Evolutionary conservation across 225 moss, liverwort and hornwort genomes (phyloP), one percentile per base, ranked within the genome.

Genomic region (Bryoerythrophyllum caledonicum): DNA sequence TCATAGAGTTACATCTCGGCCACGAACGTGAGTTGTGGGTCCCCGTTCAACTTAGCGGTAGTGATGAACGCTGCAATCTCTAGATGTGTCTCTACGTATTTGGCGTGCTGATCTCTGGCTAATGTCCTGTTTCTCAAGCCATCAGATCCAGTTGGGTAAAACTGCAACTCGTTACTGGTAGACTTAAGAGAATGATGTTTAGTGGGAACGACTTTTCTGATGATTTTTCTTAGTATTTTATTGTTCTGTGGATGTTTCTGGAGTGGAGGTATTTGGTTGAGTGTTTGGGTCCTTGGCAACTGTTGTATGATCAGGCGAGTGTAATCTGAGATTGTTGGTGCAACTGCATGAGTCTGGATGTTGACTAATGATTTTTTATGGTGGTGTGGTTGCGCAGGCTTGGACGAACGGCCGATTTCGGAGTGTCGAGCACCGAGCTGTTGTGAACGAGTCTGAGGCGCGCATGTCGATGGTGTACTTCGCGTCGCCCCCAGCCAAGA

Each of bases 381-480:
- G 10, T 38, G 52, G 55, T n/a, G n/a, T n/a, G 20, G 17, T 17
- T 63, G 53, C 17, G 1, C 82, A 90, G 90, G 90, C 90, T 1
- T 90, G 90, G 87, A 87, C 85, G 0, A 90, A 87, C 23, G 84
- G 87, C 1, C 70, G 72, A 13, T 82, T 90, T 0, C 84, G 65
- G 44, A 90, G 90, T 26, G 85, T 87, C 0, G 78, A 87, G 28
- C 90, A 90, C 32, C 66, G 87, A 2, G 89, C 89, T 0, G 89
- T 89, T 34, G 87, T 89, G 37, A 89, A 89, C 59, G 86, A 86
- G 43, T 60, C 65, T 0, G 80, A 89, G 11, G 72, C 86, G 1
- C 84, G 89, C 0, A 71, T 90, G 67, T 86, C 90, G 0, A 63
- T 85, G 76, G 87, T 85, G 7, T 90, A 87, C 9, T 90, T 90